Percentiles rank a stretch among this genome's conserved stretches.
Conservation (phyloP, 768 basidiomycete species). For the Agaricus bisporus region DNA sequence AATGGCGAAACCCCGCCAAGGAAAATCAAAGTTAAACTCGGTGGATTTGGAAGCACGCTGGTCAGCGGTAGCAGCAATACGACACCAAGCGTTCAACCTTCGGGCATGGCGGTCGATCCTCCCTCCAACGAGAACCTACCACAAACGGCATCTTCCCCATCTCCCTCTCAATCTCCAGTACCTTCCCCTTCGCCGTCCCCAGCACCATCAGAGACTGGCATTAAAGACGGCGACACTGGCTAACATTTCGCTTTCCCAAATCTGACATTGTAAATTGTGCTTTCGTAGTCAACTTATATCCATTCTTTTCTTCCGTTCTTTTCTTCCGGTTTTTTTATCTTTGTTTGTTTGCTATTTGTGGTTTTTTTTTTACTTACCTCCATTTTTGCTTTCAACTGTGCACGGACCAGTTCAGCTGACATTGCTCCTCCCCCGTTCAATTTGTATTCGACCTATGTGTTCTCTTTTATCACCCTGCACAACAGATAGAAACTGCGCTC, state of each 20-base stretch:
- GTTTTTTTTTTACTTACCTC: slow-evolving; percentile 3
- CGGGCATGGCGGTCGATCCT: background rate
- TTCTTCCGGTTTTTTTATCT: background rate
- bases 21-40: slow-evolving; percentile 73
- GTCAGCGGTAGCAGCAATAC: slow-evolving; percentile 10
- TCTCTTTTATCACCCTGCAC: background rate
- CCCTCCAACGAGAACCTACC: slow-evolving; percentile 1
- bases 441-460: background rate
- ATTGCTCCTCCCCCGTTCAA: background rate
- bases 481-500: background rate
- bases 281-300: background rate
- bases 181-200: slow-evolving; percentile 30
- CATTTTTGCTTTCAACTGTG: background rate
- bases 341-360: background rate
- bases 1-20: slow-evolving; percentile 53
- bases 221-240: slow-evolving; percentile 73
- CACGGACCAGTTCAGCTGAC: slow-evolving; percentile 3
- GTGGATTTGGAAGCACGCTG: slow-evolving; percentile 36
- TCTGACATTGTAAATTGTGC: slow-evolving; percentile 7
- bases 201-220: slow-evolving; percentile 54
- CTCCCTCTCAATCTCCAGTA: slow-evolving; percentile 16
- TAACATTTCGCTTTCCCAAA: slow-evolving; percentile 23
- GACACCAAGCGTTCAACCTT: background rate
- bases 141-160: slow-evolving; percentile 10
- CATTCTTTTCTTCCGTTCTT: background rate